Conservation (phyloP, 768 basidiomycete species). For the Lactarius trivialis region DNA sequence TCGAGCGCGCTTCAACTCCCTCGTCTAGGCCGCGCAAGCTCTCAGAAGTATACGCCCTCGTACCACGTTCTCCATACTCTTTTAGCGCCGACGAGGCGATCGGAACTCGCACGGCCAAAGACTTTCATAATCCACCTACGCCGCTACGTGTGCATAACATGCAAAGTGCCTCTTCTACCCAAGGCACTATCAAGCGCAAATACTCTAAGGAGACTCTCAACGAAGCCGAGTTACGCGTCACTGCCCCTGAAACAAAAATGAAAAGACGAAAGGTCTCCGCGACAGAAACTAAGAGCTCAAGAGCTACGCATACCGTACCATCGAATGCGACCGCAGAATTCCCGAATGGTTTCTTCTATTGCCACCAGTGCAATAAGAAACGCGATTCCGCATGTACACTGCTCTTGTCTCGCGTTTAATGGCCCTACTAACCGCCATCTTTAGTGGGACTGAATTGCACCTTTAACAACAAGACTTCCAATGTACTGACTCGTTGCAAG, state of each 20-base stretch:
- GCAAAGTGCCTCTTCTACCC: not conserved
- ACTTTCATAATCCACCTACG: constrained; percentile 3
- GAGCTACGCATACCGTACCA: not conserved
- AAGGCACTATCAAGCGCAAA: constrained; percentile 26
- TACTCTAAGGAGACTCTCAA: constrained; percentile 19
- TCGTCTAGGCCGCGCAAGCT: constrained; percentile 29
- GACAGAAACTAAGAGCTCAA: constrained; percentile 30
- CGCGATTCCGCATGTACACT: constrained; percentile 44
- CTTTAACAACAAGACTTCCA: constrained; percentile 22
- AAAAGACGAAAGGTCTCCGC: constrained; percentile 38
- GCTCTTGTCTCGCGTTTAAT: not conserved
- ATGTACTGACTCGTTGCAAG: constrained; percentile 41
- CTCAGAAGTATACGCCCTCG: constrained; percentile 51
- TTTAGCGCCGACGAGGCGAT: constrained; percentile 11
- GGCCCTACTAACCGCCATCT: constrained; percentile 4
- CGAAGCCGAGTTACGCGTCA: not conserved
- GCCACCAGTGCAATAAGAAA: constrained; percentile 68
- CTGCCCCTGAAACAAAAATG: constrained; percentile 25
- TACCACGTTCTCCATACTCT: constrained; percentile 44
- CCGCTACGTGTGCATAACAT: constrained; percentile 27
- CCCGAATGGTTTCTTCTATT: constrained; percentile 44
- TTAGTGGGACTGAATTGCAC: constrained; percentile 38
- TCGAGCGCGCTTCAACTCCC: constrained; percentile 21
- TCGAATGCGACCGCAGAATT: constrained; percentile 27
- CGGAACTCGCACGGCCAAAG: constrained; percentile 23